A percentile compares a stretch with the other conserved stretches of the same genome.
Evolutionary conservation across 2,329 filamentous ascomycete genomes (phyloP).

Genomic region (Paracoccidioides brasiliensis): DNA sequence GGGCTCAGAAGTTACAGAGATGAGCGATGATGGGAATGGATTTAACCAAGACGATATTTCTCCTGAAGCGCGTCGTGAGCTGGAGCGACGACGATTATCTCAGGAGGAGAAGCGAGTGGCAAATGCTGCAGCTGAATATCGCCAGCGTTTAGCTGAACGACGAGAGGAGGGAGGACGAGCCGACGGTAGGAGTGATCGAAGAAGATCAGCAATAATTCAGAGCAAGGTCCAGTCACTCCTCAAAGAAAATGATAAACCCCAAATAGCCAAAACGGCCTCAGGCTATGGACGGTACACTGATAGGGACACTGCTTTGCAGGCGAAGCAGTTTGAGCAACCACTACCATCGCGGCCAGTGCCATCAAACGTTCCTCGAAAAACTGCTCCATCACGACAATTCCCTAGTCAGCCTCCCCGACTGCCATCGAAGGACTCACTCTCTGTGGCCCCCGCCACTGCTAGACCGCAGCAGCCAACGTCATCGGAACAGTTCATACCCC

Average conservation of each 20-base stretch:
- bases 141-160: conserved; percentile 55
- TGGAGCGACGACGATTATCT: conserved; percentile 67
- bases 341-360: conserved; percentile 9
- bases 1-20: conserved; percentile 61
- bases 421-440: conserved; percentile 5
- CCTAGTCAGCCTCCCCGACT: conserved; percentile 3
- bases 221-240: conserved; percentile 78
- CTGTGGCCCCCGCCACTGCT: neutral
- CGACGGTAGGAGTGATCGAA: conserved; percentile 34
- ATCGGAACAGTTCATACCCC: neutral
- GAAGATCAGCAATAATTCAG: conserved; percentile 72
- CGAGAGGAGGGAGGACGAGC: conserved; percentile 36
- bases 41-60: conserved; percentile 60
- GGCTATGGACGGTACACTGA: conserved; percentile 84
- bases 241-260: conserved; percentile 54
- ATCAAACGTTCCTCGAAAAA: conserved; percentile 7
- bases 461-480: conserved; percentile 1
- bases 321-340: conserved; percentile 20
- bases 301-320: conserved; percentile 25
- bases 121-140: conserved; percentile 77
- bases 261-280: conserved; percentile 57
- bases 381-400: neutral
- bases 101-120: conserved; percentile 86
- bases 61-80: conserved; percentile 78
- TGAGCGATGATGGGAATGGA: conserved; percentile 53